phyloP scores from a whole-genome alignment of 164 flowering plant genomes.

The Sextonia rubra region DNA sequence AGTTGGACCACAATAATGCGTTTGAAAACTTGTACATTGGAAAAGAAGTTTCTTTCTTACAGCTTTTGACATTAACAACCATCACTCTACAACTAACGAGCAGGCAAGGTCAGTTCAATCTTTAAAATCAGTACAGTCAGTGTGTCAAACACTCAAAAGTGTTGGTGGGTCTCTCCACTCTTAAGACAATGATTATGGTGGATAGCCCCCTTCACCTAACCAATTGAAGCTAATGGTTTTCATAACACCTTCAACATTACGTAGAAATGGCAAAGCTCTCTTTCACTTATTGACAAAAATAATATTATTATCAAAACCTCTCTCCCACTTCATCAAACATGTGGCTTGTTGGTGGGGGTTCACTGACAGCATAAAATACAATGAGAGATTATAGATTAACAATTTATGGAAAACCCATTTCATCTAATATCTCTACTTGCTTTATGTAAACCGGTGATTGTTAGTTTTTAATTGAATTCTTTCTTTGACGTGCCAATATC shows the following conservation, averaged over 20 bases:
- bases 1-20: background rate
- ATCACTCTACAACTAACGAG: conserved; percentile 4
- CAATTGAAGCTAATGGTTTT: conserved; percentile 3
- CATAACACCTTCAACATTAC: background rate
- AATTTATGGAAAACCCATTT: no score
- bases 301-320: no score
- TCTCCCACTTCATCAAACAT: no score
- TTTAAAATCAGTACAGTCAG: background rate
- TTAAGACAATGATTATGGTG: background rate
- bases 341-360: no score
- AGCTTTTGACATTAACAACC: conserved; percentile 12
- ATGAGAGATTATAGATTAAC: no score
- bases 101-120: conserved; percentile 6
- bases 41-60: conserved; percentile 12
- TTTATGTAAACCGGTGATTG: no score
- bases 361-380: no score
- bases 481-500: no score
- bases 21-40: conserved; percentile 4
- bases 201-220: conserved; percentile 9
- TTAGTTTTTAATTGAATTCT: no score
- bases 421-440: no score
- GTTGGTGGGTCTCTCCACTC: conserved; percentile 1
- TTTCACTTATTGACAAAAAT: no score
- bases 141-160: conserved; percentile 9
- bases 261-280: no score